Base-by-base conservation (phyloP, 2,329 filamentous ascomycete genomes). In the Neoarthrinium moseri region DNA sequence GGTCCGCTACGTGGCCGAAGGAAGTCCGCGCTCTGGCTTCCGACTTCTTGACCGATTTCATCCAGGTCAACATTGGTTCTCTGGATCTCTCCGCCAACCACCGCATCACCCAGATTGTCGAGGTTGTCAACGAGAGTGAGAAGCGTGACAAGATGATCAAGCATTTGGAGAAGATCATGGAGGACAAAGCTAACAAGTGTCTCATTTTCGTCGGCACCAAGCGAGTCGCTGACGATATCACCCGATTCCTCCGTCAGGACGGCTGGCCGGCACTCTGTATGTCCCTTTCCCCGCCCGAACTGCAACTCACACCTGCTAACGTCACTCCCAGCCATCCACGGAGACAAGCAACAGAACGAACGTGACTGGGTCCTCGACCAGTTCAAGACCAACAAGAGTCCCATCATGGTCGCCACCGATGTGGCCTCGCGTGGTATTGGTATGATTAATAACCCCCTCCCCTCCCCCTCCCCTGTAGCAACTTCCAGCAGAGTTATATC, bases 381-480 rank as follows among this genome's bases (percentile, higher is more conserved):
- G 72, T 99, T 99, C 84, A 99, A 97, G 85, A 89, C 89, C 56
- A 91, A 91, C 75, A 96, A 97, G 81, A 96, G 91, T 77, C 94
- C 94, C 68, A 95, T 99, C 84, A 96, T 99, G 91, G 94, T 99
- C 77, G 94, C 94, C 75, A 99, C 94, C 57, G 94, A 97, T 67
- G 94, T 99, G 75, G 94, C 94, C 75, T 97, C 94, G 68, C 94
- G 94, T 91, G 94, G 94, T 90, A 96, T 99, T 76, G 94, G 94
- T 96, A 95, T 95, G 91, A 60, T 59, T 55, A 49, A 87, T 83
- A 76, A 79, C 74, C 74, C 73, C 69, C 71, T 59, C 61, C 57
- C 55, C 49, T 40, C 52, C 57, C 53, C 47, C 53, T 62, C 53
- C 47, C 52, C 54, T 60, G 60, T 67, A 69, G 73, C 78, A 77